Conservation (phyloP, 208 protist species). For the Crithidia expoeki region DNA sequence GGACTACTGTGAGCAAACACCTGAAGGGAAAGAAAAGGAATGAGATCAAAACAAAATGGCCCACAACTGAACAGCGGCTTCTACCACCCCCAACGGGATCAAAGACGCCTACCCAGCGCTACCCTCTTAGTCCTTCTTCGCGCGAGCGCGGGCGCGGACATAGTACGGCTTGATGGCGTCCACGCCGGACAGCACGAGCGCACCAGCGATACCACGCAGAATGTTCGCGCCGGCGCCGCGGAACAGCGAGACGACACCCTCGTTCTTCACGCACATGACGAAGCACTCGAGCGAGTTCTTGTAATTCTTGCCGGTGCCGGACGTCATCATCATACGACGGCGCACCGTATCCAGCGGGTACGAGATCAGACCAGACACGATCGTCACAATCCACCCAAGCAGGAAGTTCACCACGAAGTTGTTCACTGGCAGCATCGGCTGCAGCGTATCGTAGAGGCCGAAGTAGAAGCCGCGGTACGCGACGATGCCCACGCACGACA, state of each 20-base stretch:
- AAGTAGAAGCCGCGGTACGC: constrained; percentile 98
- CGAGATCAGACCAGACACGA: constrained; percentile 71
- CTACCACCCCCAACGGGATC: too few relatives aligned
- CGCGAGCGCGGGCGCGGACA: constrained; percentile 55
- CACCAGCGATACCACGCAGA: constrained; percentile 78
- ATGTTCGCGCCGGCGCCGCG: constrained; percentile 79
- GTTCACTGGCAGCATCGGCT: constrained; percentile 69
- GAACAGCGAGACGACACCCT: constrained; percentile 53
- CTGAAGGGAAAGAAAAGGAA: not conserved
- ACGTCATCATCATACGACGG: constrained; percentile 96
- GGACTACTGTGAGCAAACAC: constrained; percentile 17
- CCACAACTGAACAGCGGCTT: not conserved
- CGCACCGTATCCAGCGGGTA: constrained; percentile 99
- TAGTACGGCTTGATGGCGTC: constrained; percentile 88
- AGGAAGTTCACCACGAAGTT: constrained; percentile 79
- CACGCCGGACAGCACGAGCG: constrained; percentile 78
- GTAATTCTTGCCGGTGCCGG: constrained; percentile 71
- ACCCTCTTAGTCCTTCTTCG: constrained; percentile 31
- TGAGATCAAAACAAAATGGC: not conserved
- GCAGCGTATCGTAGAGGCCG: constrained; percentile 94
- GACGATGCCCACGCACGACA: constrained; percentile 96
- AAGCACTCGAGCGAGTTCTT: constrained; percentile 78
- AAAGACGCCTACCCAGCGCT: too few relatives aligned
- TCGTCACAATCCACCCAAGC: constrained; percentile 74
- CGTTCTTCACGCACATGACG: constrained; percentile 59